These are phyloP conservation scores for Rutidosis leptorrhynchoides DNA, from an alignment of 129 eudicot species.

Conservation along the genomic window DNA sequence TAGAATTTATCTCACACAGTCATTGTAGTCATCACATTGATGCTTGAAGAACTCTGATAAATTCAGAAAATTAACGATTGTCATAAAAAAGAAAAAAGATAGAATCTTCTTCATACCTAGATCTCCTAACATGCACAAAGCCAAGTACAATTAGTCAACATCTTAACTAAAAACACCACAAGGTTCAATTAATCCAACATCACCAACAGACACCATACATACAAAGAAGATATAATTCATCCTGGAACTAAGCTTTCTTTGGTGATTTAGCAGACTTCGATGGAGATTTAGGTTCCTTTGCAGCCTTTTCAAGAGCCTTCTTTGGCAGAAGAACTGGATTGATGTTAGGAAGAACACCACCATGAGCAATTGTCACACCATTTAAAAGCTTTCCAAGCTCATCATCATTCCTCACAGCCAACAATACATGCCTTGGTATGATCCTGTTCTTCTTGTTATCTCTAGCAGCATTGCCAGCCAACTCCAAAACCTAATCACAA, in stretches of 20 bases:
- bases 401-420: slow-evolving; percentile 68
- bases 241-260: slow-evolving; percentile 28
- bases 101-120: slow-evolving; percentile 26
- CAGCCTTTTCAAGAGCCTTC: slow-evolving; percentile 44
- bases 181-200: slow-evolving; percentile 5
- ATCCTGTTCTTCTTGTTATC: slow-evolving; percentile 46
- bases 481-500: slow-evolving; percentile 53
- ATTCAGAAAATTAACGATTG: slow-evolving; percentile 16
- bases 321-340: slow-evolving; percentile 63
- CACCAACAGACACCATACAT: slow-evolving; percentile 5
- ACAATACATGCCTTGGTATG: slow-evolving; percentile 49
- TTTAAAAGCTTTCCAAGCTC: slow-evolving; percentile 55
- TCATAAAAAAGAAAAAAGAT: slow-evolving; percentile 17
- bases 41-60: too few relatives aligned
- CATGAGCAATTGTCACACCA: slow-evolving; percentile 72
- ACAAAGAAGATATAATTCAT: not conserved
- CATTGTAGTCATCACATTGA: not conserved
- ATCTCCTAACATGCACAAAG: slow-evolving; percentile 13
- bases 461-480: slow-evolving; percentile 60
- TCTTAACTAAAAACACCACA: not conserved
- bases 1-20: not conserved
- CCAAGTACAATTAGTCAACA: slow-evolving; percentile 11
- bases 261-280: slow-evolving; percentile 44
- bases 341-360: slow-evolving; percentile 66
- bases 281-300: slow-evolving; percentile 47